Conservation (phyloP, 345 rosid genomes). For the Brassica rapa region DNA sequence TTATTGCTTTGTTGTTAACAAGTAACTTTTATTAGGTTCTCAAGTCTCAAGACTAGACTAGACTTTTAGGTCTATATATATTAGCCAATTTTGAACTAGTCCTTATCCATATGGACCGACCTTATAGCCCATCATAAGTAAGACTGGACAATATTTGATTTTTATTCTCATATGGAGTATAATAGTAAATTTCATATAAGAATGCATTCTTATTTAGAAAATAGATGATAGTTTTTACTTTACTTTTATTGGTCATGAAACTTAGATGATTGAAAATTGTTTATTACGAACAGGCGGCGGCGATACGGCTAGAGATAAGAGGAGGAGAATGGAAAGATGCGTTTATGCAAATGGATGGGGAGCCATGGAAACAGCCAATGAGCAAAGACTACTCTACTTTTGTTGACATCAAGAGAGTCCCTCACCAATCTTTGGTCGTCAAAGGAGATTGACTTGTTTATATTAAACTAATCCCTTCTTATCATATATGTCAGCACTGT, state of each 20-base stretch:
- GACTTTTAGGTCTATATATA: neutral
- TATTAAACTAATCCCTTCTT: neutral
- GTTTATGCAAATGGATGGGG: conserved; percentile 98
- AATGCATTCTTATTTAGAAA: neutral
- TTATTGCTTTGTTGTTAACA: neutral
- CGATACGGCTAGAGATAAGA: conserved; percentile 80
- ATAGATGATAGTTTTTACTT: neutral
- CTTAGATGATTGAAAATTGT: neutral
- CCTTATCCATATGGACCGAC: neutral
- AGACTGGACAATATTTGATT: neutral
- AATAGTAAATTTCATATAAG: neutral
- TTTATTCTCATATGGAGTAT: neutral
- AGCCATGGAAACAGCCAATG: conserved; percentile 93
- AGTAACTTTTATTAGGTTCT: neutral
- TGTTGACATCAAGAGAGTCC: conserved; percentile 80
- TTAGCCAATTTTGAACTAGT: neutral
- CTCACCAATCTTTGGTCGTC: conserved; percentile 68
- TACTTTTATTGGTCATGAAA: neutral
- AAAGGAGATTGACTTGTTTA: conserved; percentile 52
- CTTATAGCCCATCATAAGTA: conserved; percentile 10
- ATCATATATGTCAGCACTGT: neutral
- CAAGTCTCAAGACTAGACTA: conserved; percentile 14
- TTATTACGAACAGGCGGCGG: conserved; percentile 59
- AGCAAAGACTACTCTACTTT: conserved; percentile 69
- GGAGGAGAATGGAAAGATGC: conserved; percentile 90